Base-by-base conservation (phyloP, 768 basidiomycete species). In the Cyclocybe aegerita region DNA sequence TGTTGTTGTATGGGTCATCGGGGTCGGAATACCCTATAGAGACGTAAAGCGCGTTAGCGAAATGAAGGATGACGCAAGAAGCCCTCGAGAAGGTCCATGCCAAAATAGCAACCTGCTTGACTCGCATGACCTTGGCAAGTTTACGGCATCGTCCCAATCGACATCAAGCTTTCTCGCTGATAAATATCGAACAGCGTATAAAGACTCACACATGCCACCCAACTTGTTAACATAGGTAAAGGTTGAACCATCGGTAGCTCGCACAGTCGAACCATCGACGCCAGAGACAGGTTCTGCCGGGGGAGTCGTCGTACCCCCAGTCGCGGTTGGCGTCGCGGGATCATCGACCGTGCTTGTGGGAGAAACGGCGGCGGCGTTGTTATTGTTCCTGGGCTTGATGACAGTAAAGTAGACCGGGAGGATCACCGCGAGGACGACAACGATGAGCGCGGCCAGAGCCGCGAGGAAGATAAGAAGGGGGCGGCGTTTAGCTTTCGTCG, bases 181-280 rank as follows among this genome's bases (percentile, higher is more conserved):
- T n/a, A 9, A 43, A 35, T 23, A 41, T n/a, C 31, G 34, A 32
- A 42, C 14, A 48, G 39, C 37, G 14, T 32, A 46, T 56, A 53
- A 41, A 17, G 47, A 75, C 83, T 78, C 64, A 85, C 86, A 88
- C 60, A 77, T 81, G 36, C 88, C 88, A 32, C 83, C 90, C 62
- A 90, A 88, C 14, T 77, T 69, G 66, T 94, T 95, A 51, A 72
- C 74, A 65, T 96, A 95, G 2, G 75, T 81, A 67, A 93, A 88
- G 1, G 77, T 83, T 1, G 80, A 69, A 1, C 93, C 93, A 61
- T 92, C 79, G 2, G 77, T 81, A 14, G 75, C 71, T 7, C 75
- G 81, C 45, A 93, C 69, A 4, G 73, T 72, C 29, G 85, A 87
- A 8, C 90, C 91, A 61, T 88, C 82, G 12, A 81, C 80, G 9